A percentile compares a stretch with the other conserved stretches of the same genome.
Conservation (phyloP, 2,329 filamentous ascomycete species). For the Neonectria coccinea region DNA sequence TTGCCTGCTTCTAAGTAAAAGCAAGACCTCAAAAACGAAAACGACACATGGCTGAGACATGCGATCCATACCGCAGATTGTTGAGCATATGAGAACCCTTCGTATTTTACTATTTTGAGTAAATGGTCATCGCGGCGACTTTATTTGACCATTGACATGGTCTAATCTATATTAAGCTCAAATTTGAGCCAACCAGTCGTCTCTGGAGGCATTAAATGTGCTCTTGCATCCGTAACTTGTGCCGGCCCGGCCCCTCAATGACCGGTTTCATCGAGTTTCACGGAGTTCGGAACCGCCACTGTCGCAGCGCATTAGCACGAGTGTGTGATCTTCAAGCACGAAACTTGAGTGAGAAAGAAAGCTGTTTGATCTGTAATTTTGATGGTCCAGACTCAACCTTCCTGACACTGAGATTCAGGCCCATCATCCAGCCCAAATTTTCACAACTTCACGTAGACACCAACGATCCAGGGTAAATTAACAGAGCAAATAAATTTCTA, state of each 20-base stretch:
- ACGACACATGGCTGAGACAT: background rate
- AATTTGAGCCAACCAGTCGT: background rate
- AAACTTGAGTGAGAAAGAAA: background rate
- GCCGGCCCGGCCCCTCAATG: background rate
- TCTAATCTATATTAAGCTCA: background rate
- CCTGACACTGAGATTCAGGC: background rate
- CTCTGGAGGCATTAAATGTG: background rate
- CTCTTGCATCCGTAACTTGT: background rate
- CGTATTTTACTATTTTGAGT: background rate
- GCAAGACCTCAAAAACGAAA: background rate
- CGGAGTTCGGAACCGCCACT: background rate
- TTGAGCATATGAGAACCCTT: too few species aligned
- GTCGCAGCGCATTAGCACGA: constrained; percentile 4
- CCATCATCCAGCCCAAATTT: background rate
- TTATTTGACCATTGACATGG: too few species aligned
- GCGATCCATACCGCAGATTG: too few species aligned
- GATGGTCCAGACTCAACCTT: background rate
- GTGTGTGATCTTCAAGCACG: constrained; percentile 6
- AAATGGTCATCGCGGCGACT: background rate
- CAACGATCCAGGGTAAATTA: background rate
- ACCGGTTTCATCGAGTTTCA: constrained; percentile 27
- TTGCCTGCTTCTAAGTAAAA: background rate
- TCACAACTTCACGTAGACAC: constrained; percentile 1
- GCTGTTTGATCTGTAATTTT: background rate
- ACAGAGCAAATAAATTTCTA: constrained; percentile 16